These are phyloP conservation scores for Xylariaceae sp. DNA, from an alignment of 2,329 filamentous ascomycete species.

Conservation along the genomic window DNA sequence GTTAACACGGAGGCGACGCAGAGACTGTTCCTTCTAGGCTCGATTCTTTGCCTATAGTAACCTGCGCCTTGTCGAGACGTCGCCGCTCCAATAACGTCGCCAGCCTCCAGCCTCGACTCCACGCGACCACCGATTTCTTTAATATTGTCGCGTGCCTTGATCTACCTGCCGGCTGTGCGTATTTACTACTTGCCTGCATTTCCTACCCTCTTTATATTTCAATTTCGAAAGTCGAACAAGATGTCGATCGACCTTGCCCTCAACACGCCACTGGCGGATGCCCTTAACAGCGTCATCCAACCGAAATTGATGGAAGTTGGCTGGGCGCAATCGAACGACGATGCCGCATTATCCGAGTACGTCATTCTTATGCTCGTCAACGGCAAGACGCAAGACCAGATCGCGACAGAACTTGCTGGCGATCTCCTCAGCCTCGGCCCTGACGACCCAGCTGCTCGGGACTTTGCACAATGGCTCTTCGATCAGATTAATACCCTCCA, in stretches of 20 bases:
- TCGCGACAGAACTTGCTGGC: conserved; percentile 83
- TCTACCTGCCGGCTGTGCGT: background rate
- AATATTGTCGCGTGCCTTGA: conserved; percentile 8
- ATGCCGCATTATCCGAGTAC: conserved; percentile 87
- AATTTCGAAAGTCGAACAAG: conserved; percentile 33
- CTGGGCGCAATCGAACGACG: conserved; percentile 77
- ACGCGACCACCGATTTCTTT: conserved; percentile 12
- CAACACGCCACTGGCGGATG: conserved; percentile 82
- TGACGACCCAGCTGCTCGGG: conserved; percentile 80
- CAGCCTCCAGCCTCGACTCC: conserved; percentile 3
- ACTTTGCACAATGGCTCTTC: conserved; percentile 94
- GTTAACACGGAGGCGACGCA: background rate
- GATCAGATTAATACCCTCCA: conserved; percentile 76
- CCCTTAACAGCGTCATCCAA: conserved; percentile 81
- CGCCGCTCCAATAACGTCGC: conserved; percentile 17
- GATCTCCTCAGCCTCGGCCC: conserved; percentile 83
- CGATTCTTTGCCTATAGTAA: conserved; percentile 5
- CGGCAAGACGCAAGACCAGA: conserved; percentile 89
- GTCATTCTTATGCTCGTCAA: conserved; percentile 97
- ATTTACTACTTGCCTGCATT: background rate
- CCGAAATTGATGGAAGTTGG: conserved; percentile 91
- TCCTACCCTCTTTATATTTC: background rate
- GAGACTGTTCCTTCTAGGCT: background rate
- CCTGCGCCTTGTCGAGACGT: conserved; percentile 27
- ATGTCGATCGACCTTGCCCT: conserved; percentile 82